phyloP scores from a whole-genome alignment of 768 basidiomycete species.

The Boletus rubescentipes region DNA sequence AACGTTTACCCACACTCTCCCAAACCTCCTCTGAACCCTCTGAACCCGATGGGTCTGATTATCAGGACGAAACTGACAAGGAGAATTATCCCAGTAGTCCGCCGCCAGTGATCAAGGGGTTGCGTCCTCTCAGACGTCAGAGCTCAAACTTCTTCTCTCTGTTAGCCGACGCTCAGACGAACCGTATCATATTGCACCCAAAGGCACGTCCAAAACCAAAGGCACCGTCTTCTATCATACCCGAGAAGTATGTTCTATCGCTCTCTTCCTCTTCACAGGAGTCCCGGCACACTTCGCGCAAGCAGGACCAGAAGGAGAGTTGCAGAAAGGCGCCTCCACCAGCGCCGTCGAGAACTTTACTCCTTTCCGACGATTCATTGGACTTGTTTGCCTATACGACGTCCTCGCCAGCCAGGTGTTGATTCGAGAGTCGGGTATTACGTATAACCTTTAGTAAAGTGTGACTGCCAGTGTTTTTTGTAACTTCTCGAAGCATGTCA shows the following conservation, averaged over 20 bases:
- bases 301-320: conserved; percentile 8
- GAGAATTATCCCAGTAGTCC: conserved; percentile 17
- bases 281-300: not conserved
- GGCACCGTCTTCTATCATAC: conserved; percentile 12
- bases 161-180: conserved; percentile 39
- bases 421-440: not conserved
- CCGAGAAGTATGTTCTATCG: conserved; percentile 13
- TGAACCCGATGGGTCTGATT: conserved; percentile 21
- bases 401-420: conserved; percentile 30
- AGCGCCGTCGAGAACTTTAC: conserved; percentile 7
- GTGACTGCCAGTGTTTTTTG: too few species aligned
- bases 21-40: conserved; percentile 10
- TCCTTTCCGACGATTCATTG: conserved; percentile 48
- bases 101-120: conserved; percentile 1
- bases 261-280: conserved; percentile 9
- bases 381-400: conserved; percentile 45
- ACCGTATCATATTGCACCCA: conserved; percentile 36
- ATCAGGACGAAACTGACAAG: conserved; percentile 21
- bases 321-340: not conserved
- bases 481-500: not conserved
- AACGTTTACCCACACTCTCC: conserved; percentile 5
- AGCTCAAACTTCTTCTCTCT: conserved; percentile 39
- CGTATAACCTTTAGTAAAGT: not conserved
- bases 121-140: conserved; percentile 16
- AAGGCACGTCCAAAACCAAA: conserved; percentile 5